Evolutionary conservation across 768 basidiomycete species (phyloP).

Genomic region (Tubosaeta sp.): DNA sequence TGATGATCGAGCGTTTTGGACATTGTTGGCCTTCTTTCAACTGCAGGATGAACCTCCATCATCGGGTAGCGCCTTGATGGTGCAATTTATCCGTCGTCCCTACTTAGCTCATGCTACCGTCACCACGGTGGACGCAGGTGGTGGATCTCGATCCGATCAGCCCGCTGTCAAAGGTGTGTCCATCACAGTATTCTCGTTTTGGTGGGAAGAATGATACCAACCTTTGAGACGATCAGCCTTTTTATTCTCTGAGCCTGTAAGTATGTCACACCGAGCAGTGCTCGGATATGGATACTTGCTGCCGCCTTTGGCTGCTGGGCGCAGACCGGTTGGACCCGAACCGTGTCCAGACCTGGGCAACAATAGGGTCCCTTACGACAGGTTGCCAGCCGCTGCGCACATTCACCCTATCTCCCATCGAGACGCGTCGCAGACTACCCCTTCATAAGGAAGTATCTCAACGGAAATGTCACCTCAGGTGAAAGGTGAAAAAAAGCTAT

Average conservation of each 20-base stretch:
- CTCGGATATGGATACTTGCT: not conserved
- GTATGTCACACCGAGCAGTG: not conserved
- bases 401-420: constrained; percentile 19
- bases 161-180: not conserved
- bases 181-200: not conserved
- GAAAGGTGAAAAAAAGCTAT: constrained; percentile 7
- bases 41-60: constrained; percentile 1
- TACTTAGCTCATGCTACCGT: constrained; percentile 14
- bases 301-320: not conserved
- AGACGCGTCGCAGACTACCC: constrained; percentile 8
- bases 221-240: not conserved
- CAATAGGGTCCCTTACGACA: constrained; percentile 22
- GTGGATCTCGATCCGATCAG: constrained; percentile 19
- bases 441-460: constrained; percentile 13
- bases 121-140: constrained; percentile 2
- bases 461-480: constrained; percentile 11
- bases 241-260: not conserved
- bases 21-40: not conserved
- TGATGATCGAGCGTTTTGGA: constrained; percentile 4
- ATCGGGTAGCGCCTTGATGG: not conserved
- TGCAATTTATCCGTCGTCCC: constrained; percentile 3
- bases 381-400: constrained; percentile 10
- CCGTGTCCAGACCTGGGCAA: constrained; percentile 1
- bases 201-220: not conserved
- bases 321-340: not conserved